Conservation (phyloP, 257 asterid genomes). For the Solanum corneliomulleri region DNA sequence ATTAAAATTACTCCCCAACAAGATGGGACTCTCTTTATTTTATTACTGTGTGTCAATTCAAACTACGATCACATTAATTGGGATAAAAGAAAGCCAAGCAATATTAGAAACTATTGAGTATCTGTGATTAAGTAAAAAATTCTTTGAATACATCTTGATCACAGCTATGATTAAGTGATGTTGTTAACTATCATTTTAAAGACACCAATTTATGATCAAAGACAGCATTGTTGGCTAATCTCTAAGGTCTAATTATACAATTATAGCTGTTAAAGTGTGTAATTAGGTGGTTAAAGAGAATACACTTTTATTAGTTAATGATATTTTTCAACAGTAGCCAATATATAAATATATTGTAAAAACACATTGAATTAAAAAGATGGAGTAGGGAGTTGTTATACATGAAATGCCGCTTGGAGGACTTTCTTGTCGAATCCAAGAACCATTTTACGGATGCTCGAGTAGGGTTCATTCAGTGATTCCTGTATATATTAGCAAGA, state of each 20-base stretch:
- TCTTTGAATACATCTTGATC: background rate
- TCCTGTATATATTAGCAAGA: slow-evolving; percentile 13
- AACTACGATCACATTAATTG: too few relatives aligned
- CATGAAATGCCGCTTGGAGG: slow-evolving; percentile 62
- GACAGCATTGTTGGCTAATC: background rate
- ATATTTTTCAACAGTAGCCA: background rate
- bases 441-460: slow-evolving; percentile 53
- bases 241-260: background rate
- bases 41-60: too few relatives aligned
- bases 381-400: background rate
- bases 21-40: background rate
- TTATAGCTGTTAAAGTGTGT: background rate
- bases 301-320: too few relatives aligned
- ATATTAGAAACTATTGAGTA: too few relatives aligned
- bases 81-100: background rate
- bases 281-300: too few relatives aligned
- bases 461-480: slow-evolving; percentile 38
- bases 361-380: background rate
- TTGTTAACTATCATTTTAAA: background rate
- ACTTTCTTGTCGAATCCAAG: slow-evolving; percentile 64
- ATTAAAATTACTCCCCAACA: background rate
- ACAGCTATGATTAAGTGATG: background rate
- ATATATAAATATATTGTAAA: background rate
- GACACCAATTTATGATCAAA: background rate
- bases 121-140: too few relatives aligned